Conservation (phyloP, 1,284 basidiomycete species). For the Porogramme epimiltina region DNA sequence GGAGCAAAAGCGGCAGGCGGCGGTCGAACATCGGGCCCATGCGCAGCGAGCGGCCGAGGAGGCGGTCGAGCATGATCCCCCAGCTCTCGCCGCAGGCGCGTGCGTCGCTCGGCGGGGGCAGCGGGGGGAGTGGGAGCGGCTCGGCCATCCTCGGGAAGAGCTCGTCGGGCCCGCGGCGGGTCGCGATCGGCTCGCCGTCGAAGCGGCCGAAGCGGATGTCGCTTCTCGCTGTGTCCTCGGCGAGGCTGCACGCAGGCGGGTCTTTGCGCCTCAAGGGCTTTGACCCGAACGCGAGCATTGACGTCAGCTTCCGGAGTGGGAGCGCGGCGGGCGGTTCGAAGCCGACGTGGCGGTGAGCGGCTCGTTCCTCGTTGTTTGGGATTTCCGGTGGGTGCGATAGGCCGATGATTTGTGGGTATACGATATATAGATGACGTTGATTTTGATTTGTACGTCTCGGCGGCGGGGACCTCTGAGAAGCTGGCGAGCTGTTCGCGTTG, state of each 20-base stretch:
- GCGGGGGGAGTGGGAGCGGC: slow-evolving; percentile 1
- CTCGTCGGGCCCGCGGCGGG: slow-evolving; percentile 30
- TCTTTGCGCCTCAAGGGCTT: slow-evolving; percentile 30
- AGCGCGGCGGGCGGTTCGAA: slow-evolving; percentile 20
- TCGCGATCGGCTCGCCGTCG: slow-evolving; percentile 46
- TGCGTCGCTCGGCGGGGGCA: slow-evolving; percentile 24
- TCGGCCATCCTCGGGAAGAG: slow-evolving; percentile 22
- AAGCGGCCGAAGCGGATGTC: slow-evolving; percentile 68
- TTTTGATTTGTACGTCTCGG: slow-evolving; percentile 7
- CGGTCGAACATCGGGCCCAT: slow-evolving; percentile 74
- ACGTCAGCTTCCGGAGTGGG: slow-evolving; percentile 45
- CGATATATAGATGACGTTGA: not conserved
- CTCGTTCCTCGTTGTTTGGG: not conserved
- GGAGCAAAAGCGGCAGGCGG: slow-evolving; percentile 48
- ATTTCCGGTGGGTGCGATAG: not conserved
- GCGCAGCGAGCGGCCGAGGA: slow-evolving; percentile 66
- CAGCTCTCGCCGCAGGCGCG: slow-evolving; percentile 49
- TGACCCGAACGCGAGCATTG: slow-evolving; percentile 54
- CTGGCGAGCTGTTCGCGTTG: not conserved
- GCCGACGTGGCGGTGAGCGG: slow-evolving; percentile 21
- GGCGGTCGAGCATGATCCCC: slow-evolving; percentile 78
- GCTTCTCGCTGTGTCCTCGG: slow-evolving; percentile 41
- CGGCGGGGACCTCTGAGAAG: slow-evolving; percentile 11
- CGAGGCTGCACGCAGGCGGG: slow-evolving; percentile 32
- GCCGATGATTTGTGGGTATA: not conserved